These are phyloP conservation scores for Arthrocladium fulminans DNA, from an alignment of 2,329 filamentous ascomycete species.

Conservation along the genomic window DNA sequence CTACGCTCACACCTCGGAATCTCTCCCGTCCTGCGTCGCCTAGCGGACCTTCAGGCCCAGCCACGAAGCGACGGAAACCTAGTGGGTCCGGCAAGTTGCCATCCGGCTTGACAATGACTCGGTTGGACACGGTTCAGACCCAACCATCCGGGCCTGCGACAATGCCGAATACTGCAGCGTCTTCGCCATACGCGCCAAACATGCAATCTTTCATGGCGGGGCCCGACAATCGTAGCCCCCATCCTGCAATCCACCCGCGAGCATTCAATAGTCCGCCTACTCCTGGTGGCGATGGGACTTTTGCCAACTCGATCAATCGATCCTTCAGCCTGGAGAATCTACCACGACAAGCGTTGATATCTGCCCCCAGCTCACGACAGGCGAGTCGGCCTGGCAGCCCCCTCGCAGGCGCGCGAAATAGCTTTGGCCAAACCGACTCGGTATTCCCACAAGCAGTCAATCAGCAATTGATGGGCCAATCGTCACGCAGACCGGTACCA, in stretches of 20 bases:
- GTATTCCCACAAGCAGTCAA: conserved; percentile 24
- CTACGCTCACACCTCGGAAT: conserved; percentile 49
- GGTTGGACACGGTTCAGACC: conserved; percentile 52
- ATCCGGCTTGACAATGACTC: conserved; percentile 70
- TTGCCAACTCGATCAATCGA: conserved; percentile 50
- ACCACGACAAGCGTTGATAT: conserved; percentile 56
- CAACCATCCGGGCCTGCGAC: conserved; percentile 23
- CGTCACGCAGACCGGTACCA: conserved; percentile 46
- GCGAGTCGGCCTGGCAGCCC: conserved; percentile 73
- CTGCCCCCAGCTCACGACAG: conserved; percentile 62
- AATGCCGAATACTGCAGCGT: conserved; percentile 32
- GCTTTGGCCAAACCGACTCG: conserved; percentile 32
- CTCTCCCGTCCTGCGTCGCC: conserved; percentile 69
- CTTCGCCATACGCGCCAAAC: conserved; percentile 36
- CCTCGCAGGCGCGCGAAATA: conserved; percentile 34
- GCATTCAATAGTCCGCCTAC: conserved; percentile 56
- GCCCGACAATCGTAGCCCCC: conserved; percentile 39
- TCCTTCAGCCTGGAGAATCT: conserved; percentile 59
- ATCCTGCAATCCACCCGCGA: conserved; percentile 34
- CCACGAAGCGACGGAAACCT: conserved; percentile 73
- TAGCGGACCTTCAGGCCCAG: conserved; percentile 53
- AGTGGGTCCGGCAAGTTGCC: conserved; percentile 62
- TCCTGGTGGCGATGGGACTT: conserved; percentile 53
- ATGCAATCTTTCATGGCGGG: conserved; percentile 30
- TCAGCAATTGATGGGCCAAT: conserved; percentile 30